A percentile compares a stretch with the other conserved stretches of the same genome.
Evolutionary conservation across 1,139 yeast genomes (phyloP).

Genomic region (Meyerozyma smithsonii): DNA sequence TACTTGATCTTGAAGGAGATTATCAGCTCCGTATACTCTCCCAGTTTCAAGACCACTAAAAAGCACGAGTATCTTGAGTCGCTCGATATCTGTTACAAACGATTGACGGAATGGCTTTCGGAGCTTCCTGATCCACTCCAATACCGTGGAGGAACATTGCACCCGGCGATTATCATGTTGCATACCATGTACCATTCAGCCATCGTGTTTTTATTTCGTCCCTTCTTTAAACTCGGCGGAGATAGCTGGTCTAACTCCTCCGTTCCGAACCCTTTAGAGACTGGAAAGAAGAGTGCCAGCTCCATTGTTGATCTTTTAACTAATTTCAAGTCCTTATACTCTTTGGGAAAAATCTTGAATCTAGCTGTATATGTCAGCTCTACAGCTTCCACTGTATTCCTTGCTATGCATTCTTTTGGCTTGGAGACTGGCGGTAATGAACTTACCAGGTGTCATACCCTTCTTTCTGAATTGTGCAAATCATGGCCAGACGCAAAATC

Average conservation of each 20-base stretch:
- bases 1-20: conserved; percentile 9
- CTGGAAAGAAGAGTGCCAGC: conserved; percentile 6
- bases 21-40: conserved; percentile 5
- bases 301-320: conserved; percentile 6
- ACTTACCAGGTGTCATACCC: neutral
- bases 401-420: conserved; percentile 4
- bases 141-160: conserved; percentile 4
- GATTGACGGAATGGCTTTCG: conserved; percentile 5
- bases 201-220: conserved; percentile 10
- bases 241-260: conserved; percentile 5
- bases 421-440: neutral
- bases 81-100: conserved; percentile 5
- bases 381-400: conserved; percentile 9
- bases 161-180: conserved; percentile 11
- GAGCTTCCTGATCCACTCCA: conserved; percentile 6
- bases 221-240: conserved; percentile 9
- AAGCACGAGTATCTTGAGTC: conserved; percentile 7
- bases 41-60: conserved; percentile 2
- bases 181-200: conserved; percentile 11
- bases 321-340: conserved; percentile 6
- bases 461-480: conserved; percentile 5
- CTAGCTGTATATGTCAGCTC: conserved; percentile 10
- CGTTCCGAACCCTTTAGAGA: conserved; percentile 7
- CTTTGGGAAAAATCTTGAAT: conserved; percentile 7
- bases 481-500: conserved; percentile 10